Base-by-base conservation (phyloP, 352 stramenopile species). In the Phytophthora cajani region DNA sequence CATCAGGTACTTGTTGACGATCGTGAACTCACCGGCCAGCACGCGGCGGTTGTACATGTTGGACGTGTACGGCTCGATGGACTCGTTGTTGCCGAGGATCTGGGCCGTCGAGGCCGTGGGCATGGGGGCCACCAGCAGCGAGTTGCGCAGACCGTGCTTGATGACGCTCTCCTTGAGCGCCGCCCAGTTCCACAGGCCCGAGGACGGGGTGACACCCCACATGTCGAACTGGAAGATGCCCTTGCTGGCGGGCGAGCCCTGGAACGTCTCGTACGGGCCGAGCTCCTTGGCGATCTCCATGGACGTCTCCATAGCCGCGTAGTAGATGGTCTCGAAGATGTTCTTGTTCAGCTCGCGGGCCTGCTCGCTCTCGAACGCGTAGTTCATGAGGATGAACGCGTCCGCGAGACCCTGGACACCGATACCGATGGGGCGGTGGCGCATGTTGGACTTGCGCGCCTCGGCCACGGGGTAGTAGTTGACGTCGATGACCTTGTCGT, bases 261-360 rank as follows among this genome's bases (percentile, higher is more conserved):
- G 71, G 78, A 98, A 99, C 11, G 97, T 98, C 75, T 98, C 86
- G 83, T 99, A 99, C 17, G 95, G 85, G 10, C 98, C 98, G n/a
- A 98, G 74, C 67, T 91, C 77, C 65, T 91, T 80, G 27, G 98
- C 97, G 19, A 99, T 80, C 74, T 99, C 94, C 77, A 97, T 97
- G 38, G 97, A 99, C 16, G 97, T 96, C 71, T 98, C 94, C 78
- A 98, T 94, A 11, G 98, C 91, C 36, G 89, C 97, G 74, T 95
- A 99, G 88, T 99, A 99, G 50, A 99, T 98, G n/a, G 98, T 99
- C 82, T 99, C 98, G 77, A 99, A 99, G 77, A 99, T 99, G 63
- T 99, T 91, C 74, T 96, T 97, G 89, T 99, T 99, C 17, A 99
- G 80, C 61, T 98, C 67, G 6, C 84, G 75, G 16, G 97, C 97